These are phyloP conservation scores for Trametes punicea DNA, from an alignment of 768 basidiomycete genomes.

Conservation along the genomic window DNA sequence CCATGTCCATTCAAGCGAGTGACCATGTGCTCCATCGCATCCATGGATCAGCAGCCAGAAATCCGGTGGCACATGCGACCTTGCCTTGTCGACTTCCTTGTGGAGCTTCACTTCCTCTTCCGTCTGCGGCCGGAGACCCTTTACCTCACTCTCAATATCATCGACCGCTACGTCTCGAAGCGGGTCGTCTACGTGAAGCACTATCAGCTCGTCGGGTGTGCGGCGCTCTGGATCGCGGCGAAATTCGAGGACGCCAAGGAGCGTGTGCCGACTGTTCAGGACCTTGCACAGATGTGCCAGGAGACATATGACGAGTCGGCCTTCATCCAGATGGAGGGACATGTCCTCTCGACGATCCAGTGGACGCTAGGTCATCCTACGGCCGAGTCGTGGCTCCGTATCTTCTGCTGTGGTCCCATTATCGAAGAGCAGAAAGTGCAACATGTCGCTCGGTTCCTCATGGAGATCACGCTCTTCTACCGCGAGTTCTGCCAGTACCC, in stretches of 20 bases:
- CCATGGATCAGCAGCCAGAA: constrained; percentile 99
- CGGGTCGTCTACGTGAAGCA: constrained; percentile 99
- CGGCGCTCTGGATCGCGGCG: constrained; percentile 97
- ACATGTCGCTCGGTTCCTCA: constrained; percentile 94
- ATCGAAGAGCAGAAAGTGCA: constrained; percentile 88
- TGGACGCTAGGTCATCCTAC: constrained; percentile 98
- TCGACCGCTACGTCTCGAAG: constrained; percentile 98
- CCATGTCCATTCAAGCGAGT: constrained; percentile 45
- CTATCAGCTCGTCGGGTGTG: constrained; percentile 98
- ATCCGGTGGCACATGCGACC: constrained; percentile 99
- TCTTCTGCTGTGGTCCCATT: constrained; percentile 70
- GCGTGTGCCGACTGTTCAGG: constrained; percentile 92
- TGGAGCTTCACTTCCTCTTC: constrained; percentile 98
- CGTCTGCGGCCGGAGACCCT: constrained; percentile 97
- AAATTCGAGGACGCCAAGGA: constrained; percentile 99
- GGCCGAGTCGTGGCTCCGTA: constrained; percentile 94
- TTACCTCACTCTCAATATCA: constrained; percentile 97
- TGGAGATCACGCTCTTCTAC: constrained; percentile 99
- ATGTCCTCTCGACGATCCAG: constrained; percentile 92
- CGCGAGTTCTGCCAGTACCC: constrained; percentile 88
- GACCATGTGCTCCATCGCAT: constrained; percentile 89
- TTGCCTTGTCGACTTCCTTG: constrained; percentile 96
- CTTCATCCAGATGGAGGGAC: constrained; percentile 99
- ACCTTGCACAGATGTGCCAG: constrained; percentile 92
- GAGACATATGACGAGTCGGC: constrained; percentile 96